phyloP scores from a whole-genome alignment of 208 protist genomes.

The Trypanosomatidae sp. region DNA sequence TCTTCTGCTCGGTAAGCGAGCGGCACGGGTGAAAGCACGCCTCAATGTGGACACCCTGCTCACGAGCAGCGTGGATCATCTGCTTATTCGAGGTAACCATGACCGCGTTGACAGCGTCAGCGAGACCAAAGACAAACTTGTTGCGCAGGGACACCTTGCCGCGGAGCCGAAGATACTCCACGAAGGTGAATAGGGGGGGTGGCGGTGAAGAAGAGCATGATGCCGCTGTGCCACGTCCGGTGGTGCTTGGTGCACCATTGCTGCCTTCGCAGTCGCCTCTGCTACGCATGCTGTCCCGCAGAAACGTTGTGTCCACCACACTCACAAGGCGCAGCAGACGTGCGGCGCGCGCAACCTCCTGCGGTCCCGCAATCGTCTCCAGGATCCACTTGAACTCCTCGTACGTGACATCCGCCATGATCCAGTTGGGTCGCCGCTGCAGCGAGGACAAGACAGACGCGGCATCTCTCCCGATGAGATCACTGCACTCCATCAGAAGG shows the following conservation, averaged over 20 bases:
- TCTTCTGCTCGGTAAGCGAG: conserved; percentile 69
- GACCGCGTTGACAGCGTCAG: conserved; percentile 48
- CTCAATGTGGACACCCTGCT: conserved; percentile 43
- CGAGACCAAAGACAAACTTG: conserved; percentile 60
- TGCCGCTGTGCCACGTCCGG: neutral
- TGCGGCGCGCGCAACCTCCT: conserved; percentile 53
- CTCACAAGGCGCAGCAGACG: conserved; percentile 42
- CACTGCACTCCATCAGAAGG: conserved; percentile 5
- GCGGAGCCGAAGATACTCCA: conserved; percentile 26
- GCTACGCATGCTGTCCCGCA: conserved; percentile 16
- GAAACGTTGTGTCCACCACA: conserved; percentile 39
- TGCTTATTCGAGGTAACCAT: conserved; percentile 64
- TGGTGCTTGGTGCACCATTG: neutral
- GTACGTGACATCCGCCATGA: conserved; percentile 64
- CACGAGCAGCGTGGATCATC: conserved; percentile 39
- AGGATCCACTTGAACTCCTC: conserved; percentile 79
- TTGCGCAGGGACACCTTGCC: conserved; percentile 53
- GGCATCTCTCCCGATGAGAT: neutral
- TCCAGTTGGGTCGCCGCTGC: conserved; percentile 50
- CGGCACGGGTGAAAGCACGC: conserved; percentile 57
- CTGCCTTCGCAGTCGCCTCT: neutral
- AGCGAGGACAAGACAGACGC: neutral
- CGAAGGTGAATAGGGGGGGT: conserved; percentile 10
- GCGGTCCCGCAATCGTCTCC: conserved; percentile 66
- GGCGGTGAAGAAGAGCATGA: neutral